A percentile compares a stretch with the other conserved stretches of the same genome.
Evolutionary conservation across 768 basidiomycete genomes (phyloP).

Genomic region (Boletus barrowsii): DNA sequence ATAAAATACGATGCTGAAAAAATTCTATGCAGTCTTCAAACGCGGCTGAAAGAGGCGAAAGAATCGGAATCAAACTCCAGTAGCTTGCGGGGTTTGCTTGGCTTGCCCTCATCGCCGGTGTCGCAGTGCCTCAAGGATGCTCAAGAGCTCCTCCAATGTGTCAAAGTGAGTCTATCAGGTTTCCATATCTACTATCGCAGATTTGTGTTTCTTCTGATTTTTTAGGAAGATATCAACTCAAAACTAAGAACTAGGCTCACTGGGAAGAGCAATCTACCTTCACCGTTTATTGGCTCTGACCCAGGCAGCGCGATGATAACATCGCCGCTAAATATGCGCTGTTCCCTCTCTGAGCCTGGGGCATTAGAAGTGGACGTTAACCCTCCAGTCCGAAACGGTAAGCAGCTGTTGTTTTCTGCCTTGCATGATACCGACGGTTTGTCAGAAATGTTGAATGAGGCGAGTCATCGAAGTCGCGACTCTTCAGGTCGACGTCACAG

Average conservation of each 20-base stretch:
- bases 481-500: neutral
- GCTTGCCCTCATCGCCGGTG: constrained; percentile 6
- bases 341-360: neutral
- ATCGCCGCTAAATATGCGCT: neutral
- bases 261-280: neutral
- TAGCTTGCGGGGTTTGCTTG: neutral
- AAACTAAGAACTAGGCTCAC: constrained; percentile 1
- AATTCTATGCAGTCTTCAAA: constrained; percentile 4
- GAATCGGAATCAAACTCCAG: neutral
- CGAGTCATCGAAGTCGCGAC: neutral
- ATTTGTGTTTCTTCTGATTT: neutral
- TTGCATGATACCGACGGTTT: neutral
- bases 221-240: constrained; percentile 2
- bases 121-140: constrained; percentile 2
- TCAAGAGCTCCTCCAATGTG: neutral
- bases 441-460: neutral
- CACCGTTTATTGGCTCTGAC: neutral
- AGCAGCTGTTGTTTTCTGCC: neutral
- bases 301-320: neutral
- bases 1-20: neutral
- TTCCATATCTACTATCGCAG: neutral
- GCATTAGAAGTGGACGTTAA: neutral
- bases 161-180: constrained; percentile 1
- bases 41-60: neutral
- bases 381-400: neutral